Conservation (phyloP, 768 basidiomycete species). For the Naganishia onofrii region DNA sequence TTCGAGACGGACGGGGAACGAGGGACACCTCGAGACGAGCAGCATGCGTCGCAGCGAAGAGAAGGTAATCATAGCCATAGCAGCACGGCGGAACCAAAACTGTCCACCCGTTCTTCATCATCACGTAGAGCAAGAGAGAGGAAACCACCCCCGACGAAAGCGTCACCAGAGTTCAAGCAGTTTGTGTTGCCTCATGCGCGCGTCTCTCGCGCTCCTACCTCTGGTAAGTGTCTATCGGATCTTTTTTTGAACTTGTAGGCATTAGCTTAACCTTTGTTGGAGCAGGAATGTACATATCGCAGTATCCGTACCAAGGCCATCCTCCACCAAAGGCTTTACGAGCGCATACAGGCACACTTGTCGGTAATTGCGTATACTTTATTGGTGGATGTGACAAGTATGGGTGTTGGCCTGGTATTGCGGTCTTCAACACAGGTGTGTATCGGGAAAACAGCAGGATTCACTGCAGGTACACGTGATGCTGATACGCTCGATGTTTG, state of each 20-base stretch:
- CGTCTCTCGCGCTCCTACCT: conserved; percentile 17
- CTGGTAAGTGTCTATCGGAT: not conserved
- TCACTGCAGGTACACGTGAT: too few relatives aligned
- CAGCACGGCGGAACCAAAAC: not conserved
- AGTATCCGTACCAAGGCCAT: conserved; percentile 39
- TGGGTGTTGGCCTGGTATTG: conserved; percentile 70
- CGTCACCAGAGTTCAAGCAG: not conserved
- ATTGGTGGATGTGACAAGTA: conserved; percentile 86
- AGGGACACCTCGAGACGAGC: not conserved
- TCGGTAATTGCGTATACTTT: conserved; percentile 78
- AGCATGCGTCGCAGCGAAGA: not conserved
- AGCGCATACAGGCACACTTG: conserved; percentile 77
- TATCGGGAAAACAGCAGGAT: too few relatives aligned
- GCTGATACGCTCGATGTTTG: too few relatives aligned
- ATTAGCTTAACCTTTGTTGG: too few relatives aligned
- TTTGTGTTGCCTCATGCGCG: conserved; percentile 19
- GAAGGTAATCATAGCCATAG: not conserved
- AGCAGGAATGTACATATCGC: conserved; percentile 45
- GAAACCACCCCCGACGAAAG: not conserved
- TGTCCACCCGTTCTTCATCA: not conserved
- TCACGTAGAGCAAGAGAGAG: conserved; percentile 1
- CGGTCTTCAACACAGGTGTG: conserved; percentile 80
- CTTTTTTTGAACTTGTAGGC: not conserved
- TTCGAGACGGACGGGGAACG: not conserved
- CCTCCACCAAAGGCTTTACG: conserved; percentile 57